These are phyloP conservation scores for Puccinellia tenuiflora DNA, from an alignment of 176 grass and related monocot genomes.

Conservation along the genomic window DNA sequence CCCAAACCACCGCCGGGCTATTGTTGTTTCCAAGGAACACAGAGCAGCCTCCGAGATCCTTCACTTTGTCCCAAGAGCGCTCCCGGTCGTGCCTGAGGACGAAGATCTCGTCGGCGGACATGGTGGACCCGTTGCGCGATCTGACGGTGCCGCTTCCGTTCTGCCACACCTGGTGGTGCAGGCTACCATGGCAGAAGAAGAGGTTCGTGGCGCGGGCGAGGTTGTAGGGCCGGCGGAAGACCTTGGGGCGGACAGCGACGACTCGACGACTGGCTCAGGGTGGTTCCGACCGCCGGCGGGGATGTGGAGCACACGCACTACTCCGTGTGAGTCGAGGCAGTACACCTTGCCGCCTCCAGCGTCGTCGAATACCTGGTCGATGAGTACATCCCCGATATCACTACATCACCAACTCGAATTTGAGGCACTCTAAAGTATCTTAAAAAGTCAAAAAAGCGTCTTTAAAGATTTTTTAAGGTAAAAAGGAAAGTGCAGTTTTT, in stretches of 20 bases:
- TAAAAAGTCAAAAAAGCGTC: too few relatives aligned
- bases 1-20: too few relatives aligned
- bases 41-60: not conserved
- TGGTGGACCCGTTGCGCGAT: not conserved
- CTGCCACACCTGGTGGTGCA: not conserved
- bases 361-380: too few relatives aligned
- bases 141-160: not conserved
- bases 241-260: not conserved
- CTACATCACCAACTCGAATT: too few relatives aligned
- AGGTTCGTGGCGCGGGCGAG: not conserved
- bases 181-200: not conserved
- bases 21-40: too few relatives aligned
- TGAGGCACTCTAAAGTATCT: too few relatives aligned
- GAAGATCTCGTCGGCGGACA: not conserved
- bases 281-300: not conserved
- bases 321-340: too few relatives aligned
- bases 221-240: not conserved
- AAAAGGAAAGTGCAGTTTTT: too few relatives aligned
- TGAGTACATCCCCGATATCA: too few relatives aligned
- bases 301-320: not conserved
- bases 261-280: not conserved
- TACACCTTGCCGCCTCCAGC: too few relatives aligned
- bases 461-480: too few relatives aligned
- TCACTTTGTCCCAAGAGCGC: not conserved
- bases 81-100: not conserved